phyloP scores from a whole-genome alignment of 768 basidiomycete species.

The Naematelia encephala region DNA sequence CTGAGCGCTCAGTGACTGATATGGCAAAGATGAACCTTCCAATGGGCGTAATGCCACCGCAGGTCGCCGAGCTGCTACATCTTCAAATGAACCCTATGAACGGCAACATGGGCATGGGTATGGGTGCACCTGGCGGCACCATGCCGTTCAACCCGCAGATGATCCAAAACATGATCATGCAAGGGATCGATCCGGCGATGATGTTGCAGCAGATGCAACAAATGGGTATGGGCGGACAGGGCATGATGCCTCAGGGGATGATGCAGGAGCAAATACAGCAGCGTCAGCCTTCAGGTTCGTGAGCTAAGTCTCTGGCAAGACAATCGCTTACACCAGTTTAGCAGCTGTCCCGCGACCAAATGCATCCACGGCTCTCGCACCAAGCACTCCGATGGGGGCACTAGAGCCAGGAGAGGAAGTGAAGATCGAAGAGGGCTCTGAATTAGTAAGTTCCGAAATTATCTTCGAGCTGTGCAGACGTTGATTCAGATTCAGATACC shows the following conservation, averaged over 20 bases:
- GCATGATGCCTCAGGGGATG: slow-evolving; percentile 57
- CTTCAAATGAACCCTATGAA: slow-evolving; percentile 18
- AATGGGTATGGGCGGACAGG: slow-evolving; percentile 67
- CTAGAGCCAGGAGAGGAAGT: slow-evolving; percentile 1
- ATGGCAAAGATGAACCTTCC: slow-evolving; percentile 20
- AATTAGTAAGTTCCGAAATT: neutral
- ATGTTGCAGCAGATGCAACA: slow-evolving; percentile 53
- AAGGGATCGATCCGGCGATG: slow-evolving; percentile 57
- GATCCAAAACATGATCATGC: slow-evolving; percentile 56
- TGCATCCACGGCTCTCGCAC: neutral
- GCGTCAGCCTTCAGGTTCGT: neutral
- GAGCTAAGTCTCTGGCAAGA: neutral
- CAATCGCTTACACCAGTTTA: neutral
- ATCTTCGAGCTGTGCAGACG: slow-evolving; percentile 3
- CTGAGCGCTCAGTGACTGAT: neutral
- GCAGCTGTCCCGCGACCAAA: neutral
- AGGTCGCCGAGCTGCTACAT: slow-evolving; percentile 26
- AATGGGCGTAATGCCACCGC: slow-evolving; percentile 16
- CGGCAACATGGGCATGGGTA: slow-evolving; percentile 68
- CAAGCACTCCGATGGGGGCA: neutral
- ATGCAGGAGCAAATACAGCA: slow-evolving; percentile 49
- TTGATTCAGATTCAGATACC: neutral
- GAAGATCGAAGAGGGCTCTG: neutral
- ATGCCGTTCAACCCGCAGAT: slow-evolving; percentile 66
- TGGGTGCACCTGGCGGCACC: slow-evolving; percentile 53